phyloP scores from a whole-genome alignment of 108 stramenopile species.

The Epithemia pelagica region DNA sequence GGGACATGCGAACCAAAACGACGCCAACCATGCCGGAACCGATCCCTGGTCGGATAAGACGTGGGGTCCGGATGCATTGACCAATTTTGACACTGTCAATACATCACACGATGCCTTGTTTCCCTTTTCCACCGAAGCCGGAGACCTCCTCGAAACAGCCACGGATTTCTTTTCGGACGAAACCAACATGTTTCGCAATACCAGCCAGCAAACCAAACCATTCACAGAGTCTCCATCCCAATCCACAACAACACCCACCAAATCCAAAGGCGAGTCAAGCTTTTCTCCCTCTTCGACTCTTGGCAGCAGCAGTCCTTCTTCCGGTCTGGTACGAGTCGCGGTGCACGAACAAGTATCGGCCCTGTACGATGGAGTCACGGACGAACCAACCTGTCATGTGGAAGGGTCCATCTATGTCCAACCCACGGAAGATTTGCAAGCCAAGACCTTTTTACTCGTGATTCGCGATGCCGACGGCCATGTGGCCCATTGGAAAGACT shows the following conservation, averaged over 20 bases:
- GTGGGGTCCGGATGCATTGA: neutral
- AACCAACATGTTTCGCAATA: neutral
- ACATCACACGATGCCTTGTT: neutral
- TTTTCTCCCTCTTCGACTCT: too few species aligned
- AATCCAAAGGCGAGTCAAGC: neutral
- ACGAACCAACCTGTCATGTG: constrained; percentile 20
- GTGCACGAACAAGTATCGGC: constrained; percentile 38
- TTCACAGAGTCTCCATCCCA: neutral
- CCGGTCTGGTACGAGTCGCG: constrained; percentile 1
- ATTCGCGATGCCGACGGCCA: constrained; percentile 14
- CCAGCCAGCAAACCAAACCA: neutral
- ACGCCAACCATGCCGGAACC: neutral
- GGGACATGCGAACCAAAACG: neutral
- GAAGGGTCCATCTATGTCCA: constrained; percentile 34
- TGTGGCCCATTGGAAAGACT: neutral
- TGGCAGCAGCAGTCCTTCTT: neutral
- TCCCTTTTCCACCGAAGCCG: neutral
- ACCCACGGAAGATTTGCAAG: constrained; percentile 10
- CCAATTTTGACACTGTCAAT: constrained; percentile 1
- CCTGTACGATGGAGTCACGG: constrained; percentile 28
- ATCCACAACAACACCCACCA: neutral
- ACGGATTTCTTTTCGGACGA: neutral
- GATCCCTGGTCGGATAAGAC: constrained; percentile 6
- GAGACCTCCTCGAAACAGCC: neutral
- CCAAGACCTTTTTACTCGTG: constrained; percentile 8